Evolutionary conservation across 2,329 filamentous ascomycete species (phyloP), one percentile per base, ranked within the genome.

Genomic region (Cladosporium velox): DNA sequence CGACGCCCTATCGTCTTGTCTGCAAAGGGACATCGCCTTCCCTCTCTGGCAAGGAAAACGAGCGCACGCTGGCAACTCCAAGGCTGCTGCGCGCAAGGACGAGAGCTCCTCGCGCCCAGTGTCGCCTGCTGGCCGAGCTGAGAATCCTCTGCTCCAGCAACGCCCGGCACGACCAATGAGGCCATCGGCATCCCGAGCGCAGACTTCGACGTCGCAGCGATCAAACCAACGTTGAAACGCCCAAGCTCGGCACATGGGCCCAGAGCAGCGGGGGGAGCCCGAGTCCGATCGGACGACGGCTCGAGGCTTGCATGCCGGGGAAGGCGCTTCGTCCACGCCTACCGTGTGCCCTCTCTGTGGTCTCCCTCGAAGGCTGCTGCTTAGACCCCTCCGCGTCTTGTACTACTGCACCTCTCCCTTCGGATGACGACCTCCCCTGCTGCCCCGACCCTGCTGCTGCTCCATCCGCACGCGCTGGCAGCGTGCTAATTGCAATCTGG

Each of bases 331-430:
- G 8, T 34, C n/a, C 21, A 28, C 32, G n/a, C 30, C 41, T 32
- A 21, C 15, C n/a, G 35, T 3, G 4, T 38, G 34, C 34, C 34
- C 34, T 38, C 34, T 34, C 32, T 24, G 10, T 2, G 8, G 2
- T 30, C 28, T 30, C 28, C 28, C 6, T 4, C 28, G 6, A 30
- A 30, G 28, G 6, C 28, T 52, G 44, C 57, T 44, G 38, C 57
- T 26, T 28, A 41, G 55, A 35, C 55, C 55, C 30, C 55, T 38
- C 38, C 38, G 58, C 58, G 58, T 41, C 47, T n/a, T 51, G 49
- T 63, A 32, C 61, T 64, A 64, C 51, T 64, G 61, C 61, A 64
- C 51, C 61, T 57, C 61, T 55, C 60, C 21, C 44, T 35, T 32
- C 47, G 44, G n/a, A 64, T 64, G 61, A 64, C 61, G 51, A 44